phyloP scores from a whole-genome alignment of 805 yeast genomes.

The Komagataella kurtzmanii region DNA sequence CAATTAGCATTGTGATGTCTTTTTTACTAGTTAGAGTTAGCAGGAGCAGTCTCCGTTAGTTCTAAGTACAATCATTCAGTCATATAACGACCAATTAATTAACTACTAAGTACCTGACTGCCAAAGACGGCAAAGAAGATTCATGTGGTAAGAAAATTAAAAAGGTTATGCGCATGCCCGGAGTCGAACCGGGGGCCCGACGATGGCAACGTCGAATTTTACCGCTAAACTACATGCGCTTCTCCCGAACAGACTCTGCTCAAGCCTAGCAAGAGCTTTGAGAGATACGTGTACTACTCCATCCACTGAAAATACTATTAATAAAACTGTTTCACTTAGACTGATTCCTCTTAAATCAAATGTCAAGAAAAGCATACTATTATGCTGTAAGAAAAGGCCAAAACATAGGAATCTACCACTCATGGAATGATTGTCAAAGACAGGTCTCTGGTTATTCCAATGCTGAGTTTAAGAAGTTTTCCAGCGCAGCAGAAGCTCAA shows the following conservation, averaged over 20 bases:
- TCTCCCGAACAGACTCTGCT: background rate
- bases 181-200: constrained; percentile 4
- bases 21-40: too few relatives aligned
- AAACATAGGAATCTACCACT: constrained; percentile 37
- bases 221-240: constrained; percentile 1
- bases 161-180: constrained; percentile 2
- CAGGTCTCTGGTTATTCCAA: constrained; percentile 44
- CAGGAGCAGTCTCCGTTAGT: too few relatives aligned
- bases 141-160: background rate
- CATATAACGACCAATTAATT: too few relatives aligned
- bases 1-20: background rate
- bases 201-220: constrained; percentile 1
- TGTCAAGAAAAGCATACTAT: constrained; percentile 12
- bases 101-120: too few relatives aligned
- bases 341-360: background rate
- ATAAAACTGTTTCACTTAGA: too few relatives aligned
- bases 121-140: too few relatives aligned
- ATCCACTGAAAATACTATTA: too few relatives aligned
- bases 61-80: too few relatives aligned
- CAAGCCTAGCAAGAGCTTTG: background rate
- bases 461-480: constrained; percentile 46
- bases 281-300: background rate
- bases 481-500: constrained; percentile 31
- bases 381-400: constrained; percentile 49
- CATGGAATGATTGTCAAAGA: constrained; percentile 44